Evolutionary conservation across 495 filamentous ascomycete genomes (phyloP).

Genomic region (Aspergillus wentii): DNA sequence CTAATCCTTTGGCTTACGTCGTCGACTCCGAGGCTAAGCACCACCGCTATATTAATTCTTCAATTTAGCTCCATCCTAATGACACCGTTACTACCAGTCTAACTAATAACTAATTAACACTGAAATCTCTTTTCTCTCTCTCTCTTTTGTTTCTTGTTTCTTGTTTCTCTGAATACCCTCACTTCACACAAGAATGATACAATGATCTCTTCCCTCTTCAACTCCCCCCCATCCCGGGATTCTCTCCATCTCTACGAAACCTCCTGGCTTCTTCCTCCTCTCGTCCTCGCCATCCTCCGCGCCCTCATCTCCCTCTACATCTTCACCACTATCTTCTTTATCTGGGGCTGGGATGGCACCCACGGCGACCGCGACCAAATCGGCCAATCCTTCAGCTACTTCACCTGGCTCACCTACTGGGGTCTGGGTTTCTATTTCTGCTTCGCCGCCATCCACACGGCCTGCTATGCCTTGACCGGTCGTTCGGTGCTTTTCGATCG

Average conservation of each 20-base stretch:
- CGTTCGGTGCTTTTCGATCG: constrained; percentile 51
- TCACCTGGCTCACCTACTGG: constrained; percentile 78
- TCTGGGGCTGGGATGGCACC: constrained; percentile 54
- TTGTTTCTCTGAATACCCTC: too few species aligned
- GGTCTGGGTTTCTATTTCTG: constrained; percentile 74
- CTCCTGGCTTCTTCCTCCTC: constrained; percentile 70
- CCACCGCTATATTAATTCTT: too few species aligned
- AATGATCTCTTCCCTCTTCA: constrained; percentile 21
- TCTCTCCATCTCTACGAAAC: constrained; percentile 62
- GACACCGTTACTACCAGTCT: too few species aligned
- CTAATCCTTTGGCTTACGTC: too few species aligned
- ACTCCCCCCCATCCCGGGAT: constrained; percentile 43
- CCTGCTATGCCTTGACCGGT: constrained; percentile 54
- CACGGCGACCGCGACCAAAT: constrained; percentile 35
- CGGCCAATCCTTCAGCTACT: constrained; percentile 64
- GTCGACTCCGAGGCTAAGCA: too few species aligned
- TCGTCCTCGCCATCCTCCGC: constrained; percentile 52
- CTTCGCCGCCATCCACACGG: constrained; percentile 58
- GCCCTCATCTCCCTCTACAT: constrained; percentile 62
- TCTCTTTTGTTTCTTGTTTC: too few species aligned
- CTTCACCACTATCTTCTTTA: constrained; percentile 66
- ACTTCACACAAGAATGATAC: too few species aligned
- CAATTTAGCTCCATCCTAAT: too few species aligned
- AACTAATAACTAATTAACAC: too few species aligned
- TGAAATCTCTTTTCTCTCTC: too few species aligned